Evolutionary conservation across 768 basidiomycete genomes (phyloP).

Genomic region (Leccinum subtestaceum): DNA sequence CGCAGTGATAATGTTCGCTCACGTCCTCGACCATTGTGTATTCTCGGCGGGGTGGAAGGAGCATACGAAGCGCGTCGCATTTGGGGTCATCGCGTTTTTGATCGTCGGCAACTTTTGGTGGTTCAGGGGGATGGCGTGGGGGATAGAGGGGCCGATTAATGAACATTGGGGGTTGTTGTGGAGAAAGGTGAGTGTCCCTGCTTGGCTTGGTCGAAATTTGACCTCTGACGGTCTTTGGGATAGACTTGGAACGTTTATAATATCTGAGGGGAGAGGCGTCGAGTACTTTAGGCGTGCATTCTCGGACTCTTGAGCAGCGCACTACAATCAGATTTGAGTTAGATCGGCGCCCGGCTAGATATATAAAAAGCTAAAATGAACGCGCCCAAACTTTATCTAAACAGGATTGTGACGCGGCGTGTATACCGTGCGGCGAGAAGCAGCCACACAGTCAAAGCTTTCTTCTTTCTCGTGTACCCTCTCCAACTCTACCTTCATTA

Average conservation of each 20-base stretch:
- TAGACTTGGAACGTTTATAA: conserved; percentile 34
- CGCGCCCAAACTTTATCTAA: neutral
- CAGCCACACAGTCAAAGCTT: neutral
- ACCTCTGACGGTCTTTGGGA: neutral
- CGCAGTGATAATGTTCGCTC: conserved; percentile 86
- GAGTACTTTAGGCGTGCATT: neutral
- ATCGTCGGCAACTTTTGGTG: conserved; percentile 90
- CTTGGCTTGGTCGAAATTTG: neutral
- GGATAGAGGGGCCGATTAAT: conserved; percentile 84
- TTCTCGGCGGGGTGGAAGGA: conserved; percentile 71
- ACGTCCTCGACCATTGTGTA: conserved; percentile 89
- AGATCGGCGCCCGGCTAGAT: neutral
- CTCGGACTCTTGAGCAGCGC: neutral
- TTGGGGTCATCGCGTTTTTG: conserved; percentile 54
- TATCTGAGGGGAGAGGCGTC: conserved; percentile 10
- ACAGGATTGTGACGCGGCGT: neutral
- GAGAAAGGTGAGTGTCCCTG: conserved; percentile 51
- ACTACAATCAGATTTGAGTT: neutral
- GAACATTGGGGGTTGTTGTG: conserved; percentile 79
- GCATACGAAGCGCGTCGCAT: conserved; percentile 68
- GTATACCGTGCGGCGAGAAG: neutral
- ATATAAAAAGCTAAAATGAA: conserved; percentile 15
- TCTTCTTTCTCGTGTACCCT: neutral
- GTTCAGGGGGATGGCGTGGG: conserved; percentile 88
- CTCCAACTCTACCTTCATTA: neutral